Conservation (phyloP, 2,329 filamentous ascomycete species). For the Fonsecaea pugnacius region DNA sequence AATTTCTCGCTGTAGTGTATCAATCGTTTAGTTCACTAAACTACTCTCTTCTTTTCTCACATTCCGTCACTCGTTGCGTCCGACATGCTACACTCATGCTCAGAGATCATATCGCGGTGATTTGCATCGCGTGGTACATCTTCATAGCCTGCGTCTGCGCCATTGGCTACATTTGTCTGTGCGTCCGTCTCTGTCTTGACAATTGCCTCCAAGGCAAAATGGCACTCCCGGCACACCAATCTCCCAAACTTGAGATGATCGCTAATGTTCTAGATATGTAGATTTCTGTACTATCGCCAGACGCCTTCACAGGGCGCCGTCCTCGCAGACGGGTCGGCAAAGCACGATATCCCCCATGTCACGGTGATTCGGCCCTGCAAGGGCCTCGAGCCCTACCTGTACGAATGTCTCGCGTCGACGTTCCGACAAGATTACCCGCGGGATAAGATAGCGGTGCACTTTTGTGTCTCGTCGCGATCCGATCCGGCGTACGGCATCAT, state of each 20-base stretch:
- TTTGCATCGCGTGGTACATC: slow-evolving; percentile 61
- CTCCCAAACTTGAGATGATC: no score
- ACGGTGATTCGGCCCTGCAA: slow-evolving; percentile 94
- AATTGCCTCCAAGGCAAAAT: slow-evolving; percentile 1
- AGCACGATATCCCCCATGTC: slow-evolving; percentile 70
- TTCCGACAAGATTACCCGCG: slow-evolving; percentile 81
- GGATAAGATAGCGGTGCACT: slow-evolving; percentile 74
- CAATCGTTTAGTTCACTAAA: not conserved
- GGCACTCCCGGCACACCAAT: no score
- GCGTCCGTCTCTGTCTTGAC: no score
- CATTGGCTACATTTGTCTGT: slow-evolving; percentile 66
- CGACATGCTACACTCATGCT: slow-evolving; percentile 35
- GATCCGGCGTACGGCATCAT: slow-evolving; percentile 81
- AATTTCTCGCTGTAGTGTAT: not conserved
- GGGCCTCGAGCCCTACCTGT: slow-evolving; percentile 84
- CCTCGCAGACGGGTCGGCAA: slow-evolving; percentile 40
- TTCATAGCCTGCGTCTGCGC: slow-evolving; percentile 60
- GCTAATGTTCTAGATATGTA: slow-evolving; percentile 37
- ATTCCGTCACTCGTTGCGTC: not conserved
- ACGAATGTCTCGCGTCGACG: slow-evolving; percentile 87
- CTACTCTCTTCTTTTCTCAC: not conserved
- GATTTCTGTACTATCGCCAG: slow-evolving; percentile 60
- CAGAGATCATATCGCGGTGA: slow-evolving; percentile 47
- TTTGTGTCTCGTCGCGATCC: slow-evolving; percentile 75
- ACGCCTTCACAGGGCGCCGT: slow-evolving; percentile 51